A percentile compares a stretch with the other conserved stretches of the same genome.
Evolutionary conservation across 2,329 filamentous ascomycete genomes (phyloP).

Genomic region (Blastomyces parvus): DNA sequence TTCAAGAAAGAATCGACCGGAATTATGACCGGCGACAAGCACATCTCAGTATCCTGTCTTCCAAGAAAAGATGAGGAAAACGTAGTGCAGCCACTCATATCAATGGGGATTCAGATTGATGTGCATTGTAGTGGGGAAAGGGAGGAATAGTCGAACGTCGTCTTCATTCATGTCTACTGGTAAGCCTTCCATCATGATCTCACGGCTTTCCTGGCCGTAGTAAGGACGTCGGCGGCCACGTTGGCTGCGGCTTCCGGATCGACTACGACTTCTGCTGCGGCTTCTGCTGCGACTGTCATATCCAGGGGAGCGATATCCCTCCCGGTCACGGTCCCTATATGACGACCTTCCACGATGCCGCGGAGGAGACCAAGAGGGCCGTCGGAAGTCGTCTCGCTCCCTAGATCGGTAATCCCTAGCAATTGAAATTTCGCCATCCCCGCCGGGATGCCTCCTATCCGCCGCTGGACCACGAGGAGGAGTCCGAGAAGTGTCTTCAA

Average conservation of each 20-base stretch:
- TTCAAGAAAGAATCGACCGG: slow-evolving; percentile 28
- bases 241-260: slow-evolving; percentile 25
- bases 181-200: slow-evolving; percentile 43
- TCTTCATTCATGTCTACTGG: slow-evolving; percentile 42
- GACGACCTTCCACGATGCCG: slow-evolving; percentile 28
- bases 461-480: slow-evolving; percentile 29
- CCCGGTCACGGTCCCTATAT: slow-evolving; percentile 40
- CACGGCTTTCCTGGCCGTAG: slow-evolving; percentile 38
- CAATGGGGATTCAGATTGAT: slow-evolving; percentile 8
- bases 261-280: slow-evolving; percentile 24
- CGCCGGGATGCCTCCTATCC: slow-evolving; percentile 25
- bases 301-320: slow-evolving; percentile 36
- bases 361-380: slow-evolving; percentile 28
- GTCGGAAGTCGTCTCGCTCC: slow-evolving; percentile 29
- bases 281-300: slow-evolving; percentile 31
- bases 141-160: slow-evolving; percentile 39
- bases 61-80: slow-evolving; percentile 17
- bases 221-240: slow-evolving; percentile 31
- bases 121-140: slow-evolving; percentile 14
- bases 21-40: slow-evolving; percentile 25
- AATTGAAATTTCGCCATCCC: slow-evolving; percentile 25
- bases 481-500: slow-evolving; percentile 31
- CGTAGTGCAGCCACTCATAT: slow-evolving; percentile 16
- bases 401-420: slow-evolving; percentile 25
- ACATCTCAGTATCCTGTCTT: slow-evolving; percentile 34